Conservation (phyloP, 2,329 filamentous ascomycete genomes). For the Curvularia eragrostidis region DNA sequence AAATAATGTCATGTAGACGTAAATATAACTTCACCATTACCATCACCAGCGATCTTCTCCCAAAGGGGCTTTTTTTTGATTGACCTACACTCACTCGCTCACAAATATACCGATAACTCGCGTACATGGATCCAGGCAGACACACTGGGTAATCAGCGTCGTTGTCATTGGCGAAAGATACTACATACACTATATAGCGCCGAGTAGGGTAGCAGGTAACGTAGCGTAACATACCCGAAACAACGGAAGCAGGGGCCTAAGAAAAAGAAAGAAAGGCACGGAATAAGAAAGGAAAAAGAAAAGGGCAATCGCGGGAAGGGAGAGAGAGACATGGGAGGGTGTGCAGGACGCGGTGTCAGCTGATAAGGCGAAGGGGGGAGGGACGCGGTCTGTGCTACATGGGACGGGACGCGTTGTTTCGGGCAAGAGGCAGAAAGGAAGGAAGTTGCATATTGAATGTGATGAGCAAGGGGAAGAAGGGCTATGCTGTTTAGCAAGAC, state of each 20-base stretch:
- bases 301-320: neutral
- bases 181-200: neutral
- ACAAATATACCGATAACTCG: too few species aligned
- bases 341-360: constrained; percentile 41
- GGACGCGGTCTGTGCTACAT: constrained; percentile 30
- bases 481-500: too few species aligned
- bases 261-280: neutral
- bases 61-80: too few species aligned
- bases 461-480: too few species aligned
- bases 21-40: too few species aligned
- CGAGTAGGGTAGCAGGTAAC: neutral
- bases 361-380: constrained; percentile 34
- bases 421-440: too few species aligned
- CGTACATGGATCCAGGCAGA: too few species aligned
- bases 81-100: too few species aligned
- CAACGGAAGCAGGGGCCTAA: neutral
- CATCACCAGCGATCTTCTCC: too few species aligned
- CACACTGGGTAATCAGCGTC: too few species aligned
- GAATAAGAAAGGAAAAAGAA: constrained; percentile 6
- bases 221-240: neutral
- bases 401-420: constrained; percentile 13
- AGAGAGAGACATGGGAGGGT: neutral
- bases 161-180: too few species aligned
- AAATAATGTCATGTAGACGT: too few species aligned
- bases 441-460: neutral